A percentile compares a stretch with the other conserved stretches of the same genome.
These are phyloP conservation scores for Sporisorium iseilematis-ciliati DNA, from an alignment of 1,284 basidiomycete species.

Conservation along the genomic window DNA sequence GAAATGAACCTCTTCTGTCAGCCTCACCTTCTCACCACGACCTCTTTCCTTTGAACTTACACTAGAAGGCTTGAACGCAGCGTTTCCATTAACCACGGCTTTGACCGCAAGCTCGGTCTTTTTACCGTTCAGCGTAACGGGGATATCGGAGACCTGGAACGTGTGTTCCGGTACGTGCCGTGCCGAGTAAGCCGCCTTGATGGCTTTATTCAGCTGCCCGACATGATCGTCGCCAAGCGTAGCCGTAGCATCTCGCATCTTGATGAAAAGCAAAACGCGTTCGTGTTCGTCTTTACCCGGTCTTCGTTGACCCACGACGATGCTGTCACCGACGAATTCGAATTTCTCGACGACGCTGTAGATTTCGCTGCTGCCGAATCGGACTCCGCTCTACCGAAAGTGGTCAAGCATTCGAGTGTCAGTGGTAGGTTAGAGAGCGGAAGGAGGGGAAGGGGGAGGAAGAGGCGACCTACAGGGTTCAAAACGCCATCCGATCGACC, in stretches of 20 bases:
- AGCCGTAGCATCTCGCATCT: conserved; percentile 47
- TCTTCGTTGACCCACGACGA: conserved; percentile 64
- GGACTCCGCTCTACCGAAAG: conserved; percentile 74
- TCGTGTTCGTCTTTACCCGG: conserved; percentile 60
- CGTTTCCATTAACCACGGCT: conserved; percentile 54
- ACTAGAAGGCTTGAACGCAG: conserved; percentile 43
- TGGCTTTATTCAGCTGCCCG: conserved; percentile 52
- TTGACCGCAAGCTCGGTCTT: conserved; percentile 64
- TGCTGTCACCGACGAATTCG: conserved; percentile 61
- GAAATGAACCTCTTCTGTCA: background rate
- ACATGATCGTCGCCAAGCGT: conserved; percentile 38
- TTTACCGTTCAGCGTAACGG: conserved; percentile 57
- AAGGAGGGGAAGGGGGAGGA: background rate
- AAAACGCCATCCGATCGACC: conserved; percentile 71
- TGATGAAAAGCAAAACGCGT: conserved; percentile 67
- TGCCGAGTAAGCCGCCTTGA: conserved; percentile 55
- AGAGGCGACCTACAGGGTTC: conserved; percentile 73
- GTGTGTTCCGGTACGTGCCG: conserved; percentile 66
- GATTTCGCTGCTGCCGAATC: conserved; percentile 85
- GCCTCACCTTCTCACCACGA: background rate
- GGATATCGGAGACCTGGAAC: conserved; percentile 58
- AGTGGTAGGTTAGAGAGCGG: background rate
- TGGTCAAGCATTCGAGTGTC: background rate
- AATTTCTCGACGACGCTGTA: conserved; percentile 78
- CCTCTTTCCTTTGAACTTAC: conserved; percentile 12